Percentiles rank a stretch among this genome's conserved stretches.
Conservation (phyloP, 805 yeast genomes). For the Myxozyma vanderwaltii region DNA sequence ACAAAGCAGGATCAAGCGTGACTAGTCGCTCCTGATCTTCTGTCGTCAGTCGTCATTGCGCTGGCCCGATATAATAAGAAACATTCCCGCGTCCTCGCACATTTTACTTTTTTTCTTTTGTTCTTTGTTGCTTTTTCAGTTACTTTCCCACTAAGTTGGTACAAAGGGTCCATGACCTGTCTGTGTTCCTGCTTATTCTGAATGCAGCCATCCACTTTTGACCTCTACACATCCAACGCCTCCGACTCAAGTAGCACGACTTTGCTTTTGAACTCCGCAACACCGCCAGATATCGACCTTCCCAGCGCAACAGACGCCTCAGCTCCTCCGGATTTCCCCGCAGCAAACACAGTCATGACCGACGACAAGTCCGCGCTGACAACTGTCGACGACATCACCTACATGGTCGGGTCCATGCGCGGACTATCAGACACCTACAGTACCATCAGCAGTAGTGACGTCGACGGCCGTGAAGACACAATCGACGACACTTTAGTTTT, state of each 20-base stretch:
- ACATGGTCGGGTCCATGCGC: slow-evolving; percentile 7
- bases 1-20: no score
- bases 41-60: background rate
- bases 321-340: background rate
- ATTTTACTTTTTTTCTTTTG: background rate
- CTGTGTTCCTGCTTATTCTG: no score
- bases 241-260: background rate
- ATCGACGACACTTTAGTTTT: background rate
- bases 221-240: background rate
- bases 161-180: no score
- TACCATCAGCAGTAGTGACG: background rate
- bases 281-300: no score
- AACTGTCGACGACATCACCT: slow-evolving; percentile 1
- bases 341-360: background rate
- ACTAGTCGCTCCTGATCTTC: no score
- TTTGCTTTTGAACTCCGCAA: no score
- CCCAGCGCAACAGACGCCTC: no score
- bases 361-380: background rate
- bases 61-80: no score
- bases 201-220: background rate
- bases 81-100: no score
- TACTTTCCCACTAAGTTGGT: no score
- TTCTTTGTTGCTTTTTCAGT: no score
- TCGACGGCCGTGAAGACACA: background rate
- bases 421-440: background rate